A percentile compares a stretch with the other conserved stretches of the same genome.
Evolutionary conservation across 306 rosid species (phyloP).

Genomic region (Sophora flavescens): DNA sequence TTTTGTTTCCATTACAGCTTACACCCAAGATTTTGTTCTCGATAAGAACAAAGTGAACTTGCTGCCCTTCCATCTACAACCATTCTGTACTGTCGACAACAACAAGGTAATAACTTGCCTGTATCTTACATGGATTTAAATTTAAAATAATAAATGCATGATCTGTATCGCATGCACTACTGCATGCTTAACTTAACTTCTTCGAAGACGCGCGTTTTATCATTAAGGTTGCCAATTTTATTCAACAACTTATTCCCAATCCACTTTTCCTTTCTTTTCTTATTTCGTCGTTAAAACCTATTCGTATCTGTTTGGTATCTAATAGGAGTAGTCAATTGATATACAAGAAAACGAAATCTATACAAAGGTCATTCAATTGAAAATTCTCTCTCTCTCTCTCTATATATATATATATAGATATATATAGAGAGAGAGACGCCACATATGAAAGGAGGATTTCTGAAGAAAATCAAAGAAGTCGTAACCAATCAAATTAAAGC

Average conservation of each 20-base stretch:
- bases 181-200: too few relatives aligned
- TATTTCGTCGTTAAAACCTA: background rate
- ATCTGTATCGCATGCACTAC: background rate
- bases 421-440: too few relatives aligned
- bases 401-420: too few relatives aligned
- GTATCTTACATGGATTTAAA: background rate
- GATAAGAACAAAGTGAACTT: conserved; percentile 44
- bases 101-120: conserved; percentile 39
- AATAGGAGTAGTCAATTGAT: too few relatives aligned
- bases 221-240: background rate
- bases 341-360: too few relatives aligned
- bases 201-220: background rate
- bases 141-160: too few relatives aligned
- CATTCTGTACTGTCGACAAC: background rate
- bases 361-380: too few relatives aligned
- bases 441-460: background rate
- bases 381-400: too few relatives aligned
- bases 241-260: background rate
- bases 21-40: conserved; percentile 24
- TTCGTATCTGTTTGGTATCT: too few relatives aligned
- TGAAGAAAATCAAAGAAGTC: background rate
- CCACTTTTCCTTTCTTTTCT: background rate
- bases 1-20: conserved; percentile 8
- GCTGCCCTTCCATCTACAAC: conserved; percentile 25
- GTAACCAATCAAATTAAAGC: background rate